A percentile compares a stretch with the other conserved stretches of the same genome.
phyloP scores from a whole-genome alignment of 495 filamentous ascomycete genomes.

The Neurospora tetraspora region DNA sequence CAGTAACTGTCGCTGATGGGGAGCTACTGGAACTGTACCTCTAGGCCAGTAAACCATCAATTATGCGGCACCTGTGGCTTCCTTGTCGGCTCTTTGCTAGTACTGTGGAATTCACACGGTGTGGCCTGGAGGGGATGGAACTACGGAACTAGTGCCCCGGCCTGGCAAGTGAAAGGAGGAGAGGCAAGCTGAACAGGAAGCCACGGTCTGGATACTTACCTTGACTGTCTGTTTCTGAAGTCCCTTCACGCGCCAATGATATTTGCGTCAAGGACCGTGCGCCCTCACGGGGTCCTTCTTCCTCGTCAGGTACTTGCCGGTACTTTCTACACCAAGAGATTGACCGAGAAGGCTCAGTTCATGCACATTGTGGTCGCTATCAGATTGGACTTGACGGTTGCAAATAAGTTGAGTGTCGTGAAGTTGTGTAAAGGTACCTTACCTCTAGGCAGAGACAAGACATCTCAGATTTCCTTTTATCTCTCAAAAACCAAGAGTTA shows the following conservation, averaged over 20 bases:
- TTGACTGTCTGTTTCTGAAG: background rate
- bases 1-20: background rate
- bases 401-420: background rate
- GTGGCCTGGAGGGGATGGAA: background rate
- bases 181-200: background rate
- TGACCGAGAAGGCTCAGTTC: background rate
- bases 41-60: background rate
- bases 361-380: background rate
- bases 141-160: background rate
- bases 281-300: background rate
- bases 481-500: background rate
- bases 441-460: background rate
- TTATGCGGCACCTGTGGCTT: background rate
- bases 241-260: background rate
- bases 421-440: background rate
- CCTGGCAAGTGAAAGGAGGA: background rate
- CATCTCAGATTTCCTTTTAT: background rate
- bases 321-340: background rate
- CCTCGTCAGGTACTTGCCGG: background rate
- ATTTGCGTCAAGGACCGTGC: background rate
- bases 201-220: background rate
- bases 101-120: background rate
- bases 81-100: background rate
- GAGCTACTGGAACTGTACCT: background rate
- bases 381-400: background rate